Evolutionary conservation across 2,329 filamentous ascomycete species (phyloP).

Genomic region (Aureobasidium subglaciale): DNA sequence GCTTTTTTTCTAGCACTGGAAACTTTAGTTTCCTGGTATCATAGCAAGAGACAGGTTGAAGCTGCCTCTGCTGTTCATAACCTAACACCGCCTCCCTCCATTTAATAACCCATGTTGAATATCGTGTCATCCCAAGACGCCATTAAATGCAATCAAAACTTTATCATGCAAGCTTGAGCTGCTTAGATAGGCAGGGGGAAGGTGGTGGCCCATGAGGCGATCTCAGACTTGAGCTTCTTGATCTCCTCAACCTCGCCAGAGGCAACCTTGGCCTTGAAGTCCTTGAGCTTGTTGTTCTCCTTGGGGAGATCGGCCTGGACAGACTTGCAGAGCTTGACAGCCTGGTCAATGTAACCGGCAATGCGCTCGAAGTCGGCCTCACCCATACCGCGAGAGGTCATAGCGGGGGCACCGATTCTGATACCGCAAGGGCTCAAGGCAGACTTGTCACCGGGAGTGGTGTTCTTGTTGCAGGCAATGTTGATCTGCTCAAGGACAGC

Average conservation of each 20-base stretch:
- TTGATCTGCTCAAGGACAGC: constrained; percentile 95
- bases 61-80: constrained; percentile 12
- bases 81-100: constrained; percentile 9
- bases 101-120: constrained; percentile 15
- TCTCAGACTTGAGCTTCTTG: constrained; percentile 79
- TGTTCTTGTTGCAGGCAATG: constrained; percentile 99
- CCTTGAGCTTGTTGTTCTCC: constrained; percentile 98
- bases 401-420: constrained; percentile 92
- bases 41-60: constrained; percentile 16
- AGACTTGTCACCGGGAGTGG: constrained; percentile 94
- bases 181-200: constrained; percentile 82
- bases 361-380: constrained; percentile 88
- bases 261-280: constrained; percentile 92
- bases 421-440: constrained; percentile 91
- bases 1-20: constrained; percentile 4
- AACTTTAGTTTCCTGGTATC: constrained; percentile 10
- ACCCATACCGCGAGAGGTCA: constrained; percentile 93
- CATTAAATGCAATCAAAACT: constrained; percentile 13
- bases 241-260: constrained; percentile 73
- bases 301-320: constrained; percentile 81
- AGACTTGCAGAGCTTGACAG: constrained; percentile 84
- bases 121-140: constrained; percentile 13
- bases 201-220: constrained; percentile 73
- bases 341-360: constrained; percentile 78
- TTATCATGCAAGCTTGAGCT: not conserved